These are phyloP conservation scores for Populus hybrid DNA, from an alignment of 441 rosid species.

Conservation along the genomic window DNA sequence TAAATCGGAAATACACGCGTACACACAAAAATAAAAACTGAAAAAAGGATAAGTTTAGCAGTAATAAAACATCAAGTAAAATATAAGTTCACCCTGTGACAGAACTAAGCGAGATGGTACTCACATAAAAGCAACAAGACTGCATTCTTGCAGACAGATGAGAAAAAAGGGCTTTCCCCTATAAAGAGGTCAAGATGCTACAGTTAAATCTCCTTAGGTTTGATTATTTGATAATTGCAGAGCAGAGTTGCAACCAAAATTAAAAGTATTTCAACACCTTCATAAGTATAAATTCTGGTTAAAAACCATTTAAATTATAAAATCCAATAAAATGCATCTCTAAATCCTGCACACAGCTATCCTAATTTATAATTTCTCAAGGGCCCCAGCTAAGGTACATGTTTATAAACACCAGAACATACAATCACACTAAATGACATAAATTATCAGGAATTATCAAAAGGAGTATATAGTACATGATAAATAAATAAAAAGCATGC, in stretches of 20 bases:
- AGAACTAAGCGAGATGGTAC: not conserved
- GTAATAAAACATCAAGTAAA: not conserved
- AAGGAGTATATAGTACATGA: not conserved
- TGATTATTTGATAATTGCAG: not conserved
- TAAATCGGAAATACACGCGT: not conserved
- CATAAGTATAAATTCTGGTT: not conserved
- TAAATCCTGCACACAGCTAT: not conserved
- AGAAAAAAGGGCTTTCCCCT: not conserved
- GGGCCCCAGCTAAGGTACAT: not conserved
- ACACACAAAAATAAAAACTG: not conserved
- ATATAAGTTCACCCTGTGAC: not conserved
- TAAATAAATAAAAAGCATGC: not conserved
- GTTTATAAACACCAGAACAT: not conserved
- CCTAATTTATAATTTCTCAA: not conserved
- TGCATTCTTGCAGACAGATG: not conserved
- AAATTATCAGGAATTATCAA: not conserved
- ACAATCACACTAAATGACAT: not conserved
- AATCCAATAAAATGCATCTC: not conserved
- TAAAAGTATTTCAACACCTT: not conserved
- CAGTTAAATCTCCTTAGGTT: not conserved
- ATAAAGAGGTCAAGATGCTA: not conserved
- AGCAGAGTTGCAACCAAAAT: not conserved
- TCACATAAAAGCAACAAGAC: not conserved
- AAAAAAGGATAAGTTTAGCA: not conserved
- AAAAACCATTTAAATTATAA: not conserved